Percentiles rank a stretch among this genome's conserved stretches.
Evolutionary conservation across 1,284 basidiomycete genomes (phyloP).

Genomic region (Porodaedalea pini): DNA sequence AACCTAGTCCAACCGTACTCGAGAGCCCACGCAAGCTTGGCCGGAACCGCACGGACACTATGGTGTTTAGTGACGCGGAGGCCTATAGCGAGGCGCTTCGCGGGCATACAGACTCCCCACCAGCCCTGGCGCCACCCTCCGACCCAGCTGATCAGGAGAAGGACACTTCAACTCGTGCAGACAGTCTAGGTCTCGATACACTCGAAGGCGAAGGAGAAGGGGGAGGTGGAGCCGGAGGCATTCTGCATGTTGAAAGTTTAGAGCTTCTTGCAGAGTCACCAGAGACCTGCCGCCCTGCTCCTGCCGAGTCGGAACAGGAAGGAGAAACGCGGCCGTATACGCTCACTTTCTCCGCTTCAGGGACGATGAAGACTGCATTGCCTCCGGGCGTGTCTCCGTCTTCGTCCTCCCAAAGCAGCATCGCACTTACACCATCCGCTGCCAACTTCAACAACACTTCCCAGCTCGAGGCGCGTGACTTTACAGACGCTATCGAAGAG

Average conservation of each 20-base stretch:
- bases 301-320: background rate
- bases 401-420: background rate
- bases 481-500: background rate
- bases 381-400: conserved; percentile 10
- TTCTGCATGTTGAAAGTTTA: conserved; percentile 1
- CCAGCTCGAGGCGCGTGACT: background rate
- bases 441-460: background rate
- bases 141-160: background rate
- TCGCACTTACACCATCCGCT: background rate
- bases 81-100: conserved; percentile 17
- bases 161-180: background rate
- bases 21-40: conserved; percentile 55
- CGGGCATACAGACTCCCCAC: background rate
- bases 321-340: conserved; percentile 1
- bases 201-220: background rate
- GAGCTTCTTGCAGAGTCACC: conserved; percentile 2
- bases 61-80: conserved; percentile 62
- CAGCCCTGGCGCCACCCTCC: background rate
- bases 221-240: background rate
- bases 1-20: conserved; percentile 30
- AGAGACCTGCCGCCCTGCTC: background rate
- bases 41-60: conserved; percentile 68
- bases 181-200: background rate
- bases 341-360: conserved; percentile 13
- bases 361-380: conserved; percentile 10